phyloP scores from a whole-genome alignment of 2,329 filamentous ascomycete species.

The Colletotrichum noveboracense region DNA sequence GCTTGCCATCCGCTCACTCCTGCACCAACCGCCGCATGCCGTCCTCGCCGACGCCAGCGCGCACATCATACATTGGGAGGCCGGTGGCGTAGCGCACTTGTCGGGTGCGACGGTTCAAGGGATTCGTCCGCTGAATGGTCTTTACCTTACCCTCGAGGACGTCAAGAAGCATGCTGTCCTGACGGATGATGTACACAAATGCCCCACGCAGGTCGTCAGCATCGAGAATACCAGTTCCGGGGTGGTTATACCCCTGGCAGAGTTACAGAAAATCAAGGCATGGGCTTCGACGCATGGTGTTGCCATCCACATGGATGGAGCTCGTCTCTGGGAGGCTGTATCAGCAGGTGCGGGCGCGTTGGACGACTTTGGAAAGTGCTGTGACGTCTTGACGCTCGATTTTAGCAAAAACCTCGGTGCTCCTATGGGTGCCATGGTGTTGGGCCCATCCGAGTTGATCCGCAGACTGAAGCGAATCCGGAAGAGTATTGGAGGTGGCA shows the following conservation, averaged over 20 bases:
- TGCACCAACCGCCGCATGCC: slow-evolving; percentile 72
- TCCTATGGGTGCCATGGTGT: slow-evolving; percentile 53
- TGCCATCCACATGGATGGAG: slow-evolving; percentile 56
- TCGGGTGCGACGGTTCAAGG: slow-evolving; percentile 67
- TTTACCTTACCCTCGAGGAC: slow-evolving; percentile 49
- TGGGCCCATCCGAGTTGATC: slow-evolving; percentile 57
- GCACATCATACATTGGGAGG: slow-evolving; percentile 69
- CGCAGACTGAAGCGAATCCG: slow-evolving; percentile 76
- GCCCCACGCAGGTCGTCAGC: slow-evolving; percentile 44
- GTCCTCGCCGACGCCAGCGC: slow-evolving; percentile 72
- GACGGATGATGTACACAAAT: slow-evolving; percentile 47
- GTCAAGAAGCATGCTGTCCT: slow-evolving; percentile 35
- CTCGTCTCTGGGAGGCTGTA: slow-evolving; percentile 56
- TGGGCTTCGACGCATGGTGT: slow-evolving; percentile 62
- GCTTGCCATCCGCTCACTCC: slow-evolving; percentile 72
- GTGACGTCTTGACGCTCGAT: slow-evolving; percentile 64
- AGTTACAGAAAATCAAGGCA: slow-evolving; percentile 65
- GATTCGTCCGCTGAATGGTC: slow-evolving; percentile 39
- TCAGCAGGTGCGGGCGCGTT: slow-evolving; percentile 47
- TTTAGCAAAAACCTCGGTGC: slow-evolving; percentile 60
- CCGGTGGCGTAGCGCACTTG: slow-evolving; percentile 63
- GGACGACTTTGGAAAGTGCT: slow-evolving; percentile 45
- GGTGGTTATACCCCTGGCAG: slow-evolving; percentile 71
- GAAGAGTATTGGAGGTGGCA: slow-evolving; percentile 81
- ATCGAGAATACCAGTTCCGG: slow-evolving; percentile 54